Evolutionary conservation across 768 basidiomycete species (phyloP).

Genomic region (Amylocystis lapponica): DNA sequence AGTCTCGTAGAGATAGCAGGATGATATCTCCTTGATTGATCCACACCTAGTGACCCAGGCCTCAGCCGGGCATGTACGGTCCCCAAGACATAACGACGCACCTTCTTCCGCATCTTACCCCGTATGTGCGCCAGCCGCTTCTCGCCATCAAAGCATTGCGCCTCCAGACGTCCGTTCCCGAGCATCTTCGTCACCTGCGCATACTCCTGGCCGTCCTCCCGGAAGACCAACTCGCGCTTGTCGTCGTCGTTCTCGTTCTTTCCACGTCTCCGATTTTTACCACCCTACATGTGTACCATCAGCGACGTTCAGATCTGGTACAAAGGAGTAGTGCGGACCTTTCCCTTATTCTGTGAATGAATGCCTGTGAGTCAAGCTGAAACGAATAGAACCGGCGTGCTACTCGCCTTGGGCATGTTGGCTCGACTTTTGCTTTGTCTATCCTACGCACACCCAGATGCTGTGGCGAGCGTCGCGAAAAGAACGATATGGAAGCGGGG

Average conservation of each 20-base stretch:
- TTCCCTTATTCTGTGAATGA: slow-evolving; percentile 61
- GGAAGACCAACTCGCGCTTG: slow-evolving; percentile 97
- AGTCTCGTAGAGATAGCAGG: slow-evolving; percentile 90
- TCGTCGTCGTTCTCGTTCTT: slow-evolving; percentile 99
- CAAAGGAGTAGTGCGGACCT: slow-evolving; percentile 35
- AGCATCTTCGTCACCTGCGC: slow-evolving; percentile 99
- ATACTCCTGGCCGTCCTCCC: slow-evolving; percentile 98
- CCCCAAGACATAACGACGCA: slow-evolving; percentile 26
- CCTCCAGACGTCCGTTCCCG: slow-evolving; percentile 95
- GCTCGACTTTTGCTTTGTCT: no score
- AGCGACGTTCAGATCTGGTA: neutral
- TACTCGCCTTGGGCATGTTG: slow-evolving; percentile 47
- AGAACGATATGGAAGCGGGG: no score
- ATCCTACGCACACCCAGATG: no score
- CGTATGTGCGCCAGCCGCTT: slow-evolving; percentile 96
- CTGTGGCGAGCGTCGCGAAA: no score
- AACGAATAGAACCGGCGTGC: neutral
- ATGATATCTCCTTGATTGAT: slow-evolving; percentile 99
- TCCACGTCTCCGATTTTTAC: slow-evolving; percentile 98
- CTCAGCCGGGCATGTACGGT: neutral
- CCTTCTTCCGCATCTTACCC: slow-evolving; percentile 99
- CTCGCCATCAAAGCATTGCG: slow-evolving; percentile 96
- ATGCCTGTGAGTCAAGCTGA: neutral
- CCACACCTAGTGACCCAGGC: slow-evolving; percentile 67
- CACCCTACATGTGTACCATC: slow-evolving; percentile 56